Evolutionary conservation across 225 moss, liverwort and hornwort species (phyloP), one percentile per base, ranked within the genome.

Genomic region (Ulota crispa): DNA sequence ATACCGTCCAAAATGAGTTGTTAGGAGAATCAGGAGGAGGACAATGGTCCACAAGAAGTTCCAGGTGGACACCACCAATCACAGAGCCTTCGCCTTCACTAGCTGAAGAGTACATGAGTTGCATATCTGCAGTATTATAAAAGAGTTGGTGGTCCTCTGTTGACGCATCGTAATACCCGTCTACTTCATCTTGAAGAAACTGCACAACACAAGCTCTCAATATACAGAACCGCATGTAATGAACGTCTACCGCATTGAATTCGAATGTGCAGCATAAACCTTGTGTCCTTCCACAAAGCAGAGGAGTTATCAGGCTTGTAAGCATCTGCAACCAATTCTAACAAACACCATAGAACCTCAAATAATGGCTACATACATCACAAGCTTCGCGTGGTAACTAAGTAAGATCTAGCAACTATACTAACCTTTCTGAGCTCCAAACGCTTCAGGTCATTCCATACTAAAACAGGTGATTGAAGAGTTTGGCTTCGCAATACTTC

Each of bases 11-110:
- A 80, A 94, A 99, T 26, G 81, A 88, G 79, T 81, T 88, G 70
- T 88, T 93, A 26, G 86, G 83, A 79, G 83, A 86, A 56, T 94
- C 90, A 27, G 89, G 85, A 79, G 94, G 94, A 66, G 94, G 92
- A 73, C 78, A 84, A 77, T 92, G 93, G 83, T 99, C 98, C 47
- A 99, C 98, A 84, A 99, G 94, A 83, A 99, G 93, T 85, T 99
- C 98, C 81, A 99, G 79, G 71, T 99, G 96, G 54, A 96, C 92
- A 84, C 94, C 98, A 81, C 98, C 96, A 85, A 99, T 88, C 21
- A 99, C 92, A 77, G 98, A 93, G 64, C 98, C 96, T 90, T 93
- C 96, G 82, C 98, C 94, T 86, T 99, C 98, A 88, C 98, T 99
- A 37, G 91, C 93, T 83, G 92, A 87, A 56, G 98, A 99, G 80